These are phyloP conservation scores for Aspergillus olivimuriae DNA, from an alignment of 495 filamentous ascomycete species.

Conservation along the genomic window DNA sequence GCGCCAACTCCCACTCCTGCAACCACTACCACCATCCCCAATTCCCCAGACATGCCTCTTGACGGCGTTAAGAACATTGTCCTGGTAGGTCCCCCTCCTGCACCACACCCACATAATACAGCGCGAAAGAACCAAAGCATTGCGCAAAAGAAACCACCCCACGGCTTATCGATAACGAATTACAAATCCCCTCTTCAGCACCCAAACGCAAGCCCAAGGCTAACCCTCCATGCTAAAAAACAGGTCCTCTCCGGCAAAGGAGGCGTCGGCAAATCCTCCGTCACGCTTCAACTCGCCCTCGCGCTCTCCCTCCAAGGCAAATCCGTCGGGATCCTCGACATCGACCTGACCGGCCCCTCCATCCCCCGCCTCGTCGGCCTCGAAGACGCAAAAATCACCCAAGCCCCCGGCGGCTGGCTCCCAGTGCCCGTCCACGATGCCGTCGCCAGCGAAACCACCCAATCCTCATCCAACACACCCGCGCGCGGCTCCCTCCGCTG, in stretches of 20 bases:
- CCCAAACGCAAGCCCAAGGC: background rate
- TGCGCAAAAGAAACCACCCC: slow-evolving; percentile 17
- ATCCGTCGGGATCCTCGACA: slow-evolving; percentile 89
- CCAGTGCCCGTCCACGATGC: slow-evolving; percentile 69
- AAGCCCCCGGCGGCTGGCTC: slow-evolving; percentile 82
- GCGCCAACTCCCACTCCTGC: slow-evolving; percentile 3
- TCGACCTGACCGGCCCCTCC: slow-evolving; percentile 92
- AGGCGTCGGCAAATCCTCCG: slow-evolving; percentile 94
- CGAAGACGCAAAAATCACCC: slow-evolving; percentile 81
- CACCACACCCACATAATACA: background rate
- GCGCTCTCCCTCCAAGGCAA: slow-evolving; percentile 77
- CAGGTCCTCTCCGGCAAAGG: slow-evolving; percentile 91
- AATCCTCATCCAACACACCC: slow-evolving; percentile 2
- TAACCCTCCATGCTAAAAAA: background rate
- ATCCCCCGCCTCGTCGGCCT: slow-evolving; percentile 91
- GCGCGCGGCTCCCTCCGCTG: slow-evolving; percentile 68
- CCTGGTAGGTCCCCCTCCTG: slow-evolving; percentile 29
- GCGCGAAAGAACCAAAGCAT: slow-evolving; percentile 5
- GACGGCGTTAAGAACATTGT: slow-evolving; percentile 48
- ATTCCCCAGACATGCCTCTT: slow-evolving; percentile 33
- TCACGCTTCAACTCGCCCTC: slow-evolving; percentile 91
- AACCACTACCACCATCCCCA: background rate
- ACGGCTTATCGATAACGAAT: slow-evolving; percentile 42
- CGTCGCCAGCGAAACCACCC: slow-evolving; percentile 6
- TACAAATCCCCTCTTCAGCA: background rate